Conservation (phyloP, 2,329 filamentous ascomycete species). For the Macrophomina phaseolina region DNA sequence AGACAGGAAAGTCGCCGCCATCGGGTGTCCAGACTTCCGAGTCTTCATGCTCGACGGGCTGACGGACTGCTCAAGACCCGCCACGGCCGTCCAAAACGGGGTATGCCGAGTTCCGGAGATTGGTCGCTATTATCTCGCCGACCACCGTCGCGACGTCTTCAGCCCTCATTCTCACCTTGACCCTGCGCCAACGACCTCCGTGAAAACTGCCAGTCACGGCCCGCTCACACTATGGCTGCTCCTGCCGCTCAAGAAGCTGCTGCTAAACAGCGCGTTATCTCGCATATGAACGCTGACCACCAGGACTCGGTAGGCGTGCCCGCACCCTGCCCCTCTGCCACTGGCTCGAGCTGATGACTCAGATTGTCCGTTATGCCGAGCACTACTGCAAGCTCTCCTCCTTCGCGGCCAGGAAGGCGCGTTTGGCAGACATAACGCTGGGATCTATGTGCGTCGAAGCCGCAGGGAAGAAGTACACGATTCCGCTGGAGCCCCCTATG, state of each 20-base stretch:
- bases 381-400: constrained; percentile 68
- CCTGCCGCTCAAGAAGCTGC: constrained; percentile 51
- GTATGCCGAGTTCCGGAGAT: constrained; percentile 12
- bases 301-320: constrained; percentile 61
- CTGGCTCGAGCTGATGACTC: constrained; percentile 26
- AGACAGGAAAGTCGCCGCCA: too few species aligned
- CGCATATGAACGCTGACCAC: constrained; percentile 90
- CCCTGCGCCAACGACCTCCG: background rate
- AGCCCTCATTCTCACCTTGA: background rate
- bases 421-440: constrained; percentile 70
- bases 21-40: too few species aligned
- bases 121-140: constrained; percentile 18
- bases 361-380: constrained; percentile 75
- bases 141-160: constrained; percentile 5
- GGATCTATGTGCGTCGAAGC: constrained; percentile 66
- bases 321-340: background rate
- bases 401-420: constrained; percentile 61
- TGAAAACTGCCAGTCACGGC: background rate
- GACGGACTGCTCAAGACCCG: background rate
- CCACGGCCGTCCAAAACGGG: background rate
- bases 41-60: background rate
- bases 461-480: constrained; percentile 53
- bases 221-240: constrained; percentile 34
- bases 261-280: constrained; percentile 68
- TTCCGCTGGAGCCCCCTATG: constrained; percentile 75